These are phyloP conservation scores for Marasmius sp. DNA, from an alignment of 1,284 basidiomycete species.

Conservation along the genomic window DNA sequence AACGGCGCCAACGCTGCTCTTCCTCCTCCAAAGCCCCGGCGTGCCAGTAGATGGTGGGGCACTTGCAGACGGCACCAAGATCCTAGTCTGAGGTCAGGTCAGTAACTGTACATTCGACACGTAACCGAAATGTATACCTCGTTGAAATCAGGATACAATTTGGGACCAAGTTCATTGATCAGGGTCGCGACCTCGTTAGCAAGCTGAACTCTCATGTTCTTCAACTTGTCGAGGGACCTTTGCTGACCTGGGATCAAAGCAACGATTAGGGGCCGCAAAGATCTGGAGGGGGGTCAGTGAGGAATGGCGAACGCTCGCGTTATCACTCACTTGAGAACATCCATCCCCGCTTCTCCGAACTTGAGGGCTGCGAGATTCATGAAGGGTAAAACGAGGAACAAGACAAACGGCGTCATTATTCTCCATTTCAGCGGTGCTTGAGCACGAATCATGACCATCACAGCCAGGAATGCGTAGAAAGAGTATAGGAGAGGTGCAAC, in stretches of 20 bases:
- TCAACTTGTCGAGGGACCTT: conserved; percentile 78
- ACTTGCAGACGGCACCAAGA: conserved; percentile 80
- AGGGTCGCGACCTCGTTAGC: conserved; percentile 87
- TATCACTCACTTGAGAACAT: conserved; percentile 87
- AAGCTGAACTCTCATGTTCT: conserved; percentile 77
- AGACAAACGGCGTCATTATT: conserved; percentile 79
- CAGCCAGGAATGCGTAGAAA: conserved; percentile 82
- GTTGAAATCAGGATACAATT: conserved; percentile 88
- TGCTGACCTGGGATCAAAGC: conserved; percentile 92
- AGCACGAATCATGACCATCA: conserved; percentile 72
- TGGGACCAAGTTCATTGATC: conserved; percentile 90
- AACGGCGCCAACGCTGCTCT: conserved; percentile 72
- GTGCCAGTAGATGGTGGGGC: conserved; percentile 75
- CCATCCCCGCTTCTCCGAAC: conserved; percentile 98
- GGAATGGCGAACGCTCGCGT: conserved; percentile 18
- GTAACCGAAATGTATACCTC: conserved; percentile 46
- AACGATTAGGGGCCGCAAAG: conserved; percentile 88
- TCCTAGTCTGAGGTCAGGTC: conserved; percentile 59
- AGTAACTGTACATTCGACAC: conserved; percentile 1
- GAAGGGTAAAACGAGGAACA: conserved; percentile 78
- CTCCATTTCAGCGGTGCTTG: conserved; percentile 64
- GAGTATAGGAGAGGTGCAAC: conserved; percentile 88
- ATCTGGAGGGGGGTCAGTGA: conserved; percentile 50
- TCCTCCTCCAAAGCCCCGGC: conserved; percentile 71
- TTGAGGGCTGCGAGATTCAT: conserved; percentile 96